Evolutionary conservation across 1,139 yeast genomes (phyloP), one percentile per base, ranked within the genome.

Genomic region (Magnusiomyces paraingens): DNA sequence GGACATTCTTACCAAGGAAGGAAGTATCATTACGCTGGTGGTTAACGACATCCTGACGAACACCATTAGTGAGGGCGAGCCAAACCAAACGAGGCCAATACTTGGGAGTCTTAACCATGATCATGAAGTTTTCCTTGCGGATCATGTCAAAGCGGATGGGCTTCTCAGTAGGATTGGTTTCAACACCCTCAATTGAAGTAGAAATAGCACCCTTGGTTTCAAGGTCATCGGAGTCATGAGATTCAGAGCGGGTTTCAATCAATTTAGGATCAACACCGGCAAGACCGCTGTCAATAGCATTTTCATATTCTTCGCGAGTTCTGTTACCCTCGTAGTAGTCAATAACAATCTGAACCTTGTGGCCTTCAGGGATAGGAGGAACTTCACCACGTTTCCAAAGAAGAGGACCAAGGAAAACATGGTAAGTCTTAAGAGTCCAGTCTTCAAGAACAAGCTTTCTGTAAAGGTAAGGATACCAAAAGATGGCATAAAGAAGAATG

Each of bases 241-340:
- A 20, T 10, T 17, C 39, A 2, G 20, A 14, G 21, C 45, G 44
- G 38, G 32, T 22, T 38, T 49, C 51, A 43, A 32, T 39, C 6
- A 44, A 52, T 12, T 35, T 26, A 17, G 41, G 42, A 10, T 17
- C 50, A 50, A 58, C 57, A 17, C 54, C 60, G n/a, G 55, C 58
- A 32, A 52, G 52, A n/a, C 50, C 54, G 14, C 47, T 18, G 41
- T 44, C 59, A 22, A 55, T 49, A n/a, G 58, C 61, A 35, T 60
- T 65, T 15, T 64, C 69, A 20, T 57, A 56, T 22, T 62, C 62
- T 29, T 60, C 67, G 38, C 64, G 70, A 43, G 69, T 64, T 61
- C 85, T 76, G 72, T 84, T 79, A 58, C 88, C 89, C 52, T 69
- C 72, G 65, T 84, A 84, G 71, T 82, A 84, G 68, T 84, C 89